phyloP scores from a whole-genome alignment of 495 filamentous ascomycete species.

The Talaromyces thailandensis region DNA sequence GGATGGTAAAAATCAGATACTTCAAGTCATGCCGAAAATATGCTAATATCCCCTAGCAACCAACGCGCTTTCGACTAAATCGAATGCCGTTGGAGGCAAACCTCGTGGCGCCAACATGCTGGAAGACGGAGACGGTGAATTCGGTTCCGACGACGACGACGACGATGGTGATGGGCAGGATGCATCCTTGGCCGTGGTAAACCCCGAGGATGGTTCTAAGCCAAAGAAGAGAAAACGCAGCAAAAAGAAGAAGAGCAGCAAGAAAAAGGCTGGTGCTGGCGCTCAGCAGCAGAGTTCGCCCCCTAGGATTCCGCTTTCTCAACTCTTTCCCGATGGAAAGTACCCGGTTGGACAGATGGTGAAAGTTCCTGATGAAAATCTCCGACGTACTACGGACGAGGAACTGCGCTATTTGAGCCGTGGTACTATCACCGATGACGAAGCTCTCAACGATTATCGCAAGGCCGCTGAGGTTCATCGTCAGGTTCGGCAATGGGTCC shows the following conservation, averaged over 20 bases:
- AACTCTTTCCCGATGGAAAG: conserved; percentile 39
- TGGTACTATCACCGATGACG: conserved; percentile 40
- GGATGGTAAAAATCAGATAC: conserved; percentile 11
- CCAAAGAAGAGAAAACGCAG: conserved; percentile 46
- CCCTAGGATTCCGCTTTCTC: conserved; percentile 41
- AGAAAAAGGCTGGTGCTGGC: conserved; percentile 17
- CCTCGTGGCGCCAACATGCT: conserved; percentile 25
- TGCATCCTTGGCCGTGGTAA: conserved; percentile 11
- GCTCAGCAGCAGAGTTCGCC: conserved; percentile 42
- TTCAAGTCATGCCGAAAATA: conserved; percentile 7
- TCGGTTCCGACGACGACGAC: conserved; percentile 44
- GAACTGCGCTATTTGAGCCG: conserved; percentile 45
- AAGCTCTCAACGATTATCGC: conserved; percentile 49
- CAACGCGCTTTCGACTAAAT: conserved; percentile 21
- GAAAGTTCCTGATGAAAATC: conserved; percentile 35
- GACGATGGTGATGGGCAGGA: conserved; percentile 34
- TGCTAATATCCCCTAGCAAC: conserved; percentile 1
- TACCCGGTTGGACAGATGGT: conserved; percentile 47
- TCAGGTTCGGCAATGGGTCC: conserved; percentile 50
- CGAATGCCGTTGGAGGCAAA: conserved; percentile 31
- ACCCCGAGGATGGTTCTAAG: neutral
- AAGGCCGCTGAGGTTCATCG: conserved; percentile 54
- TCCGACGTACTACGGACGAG: conserved; percentile 47
- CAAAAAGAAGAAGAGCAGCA: conserved; percentile 47
- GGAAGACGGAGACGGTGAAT: conserved; percentile 29